Evolutionary conservation across 2,329 filamentous ascomycete species (phyloP).

Genomic region (Aspergillus melleus): DNA sequence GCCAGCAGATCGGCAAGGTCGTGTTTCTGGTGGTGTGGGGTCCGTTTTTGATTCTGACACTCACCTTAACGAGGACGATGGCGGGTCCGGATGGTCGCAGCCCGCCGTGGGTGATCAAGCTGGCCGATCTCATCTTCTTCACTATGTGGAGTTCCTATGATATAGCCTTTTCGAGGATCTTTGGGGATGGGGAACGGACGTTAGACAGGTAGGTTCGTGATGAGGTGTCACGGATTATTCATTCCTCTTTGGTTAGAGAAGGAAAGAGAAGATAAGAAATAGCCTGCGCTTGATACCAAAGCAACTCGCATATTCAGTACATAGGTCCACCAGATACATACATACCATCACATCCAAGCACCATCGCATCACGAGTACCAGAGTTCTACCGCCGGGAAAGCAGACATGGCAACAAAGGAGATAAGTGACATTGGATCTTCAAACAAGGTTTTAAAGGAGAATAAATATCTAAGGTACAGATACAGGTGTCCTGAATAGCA

Average conservation of each 20-base stretch:
- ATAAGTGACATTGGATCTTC: conserved; percentile 39
- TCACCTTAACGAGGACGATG: conserved; percentile 46
- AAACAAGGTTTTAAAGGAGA: conserved; percentile 40
- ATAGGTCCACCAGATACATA: background rate
- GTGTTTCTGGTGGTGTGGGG: conserved; percentile 63
- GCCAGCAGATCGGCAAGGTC: conserved; percentile 66
- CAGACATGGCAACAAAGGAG: conserved; percentile 34
- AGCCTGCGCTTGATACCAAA: background rate
- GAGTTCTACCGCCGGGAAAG: background rate
- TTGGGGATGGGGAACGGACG: conserved; percentile 83
- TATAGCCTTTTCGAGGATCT: conserved; percentile 61
- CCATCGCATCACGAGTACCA: no score
- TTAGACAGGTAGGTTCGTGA: conserved; percentile 21
- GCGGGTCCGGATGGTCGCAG: conserved; percentile 66
- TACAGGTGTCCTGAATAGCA: conserved; percentile 40
- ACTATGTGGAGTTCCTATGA: conserved; percentile 68
- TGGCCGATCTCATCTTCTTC: conserved; percentile 56
- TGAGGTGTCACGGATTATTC: background rate
- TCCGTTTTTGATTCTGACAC: conserved; percentile 59
- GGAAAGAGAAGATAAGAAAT: background rate
- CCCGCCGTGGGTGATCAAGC: conserved; percentile 65
- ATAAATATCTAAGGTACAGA: conserved; percentile 47
- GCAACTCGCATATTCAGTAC: background rate
- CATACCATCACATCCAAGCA: background rate
- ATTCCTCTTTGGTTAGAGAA: background rate